Conservation (phyloP, 306 rosid species). For the Argentina anserina region DNA sequence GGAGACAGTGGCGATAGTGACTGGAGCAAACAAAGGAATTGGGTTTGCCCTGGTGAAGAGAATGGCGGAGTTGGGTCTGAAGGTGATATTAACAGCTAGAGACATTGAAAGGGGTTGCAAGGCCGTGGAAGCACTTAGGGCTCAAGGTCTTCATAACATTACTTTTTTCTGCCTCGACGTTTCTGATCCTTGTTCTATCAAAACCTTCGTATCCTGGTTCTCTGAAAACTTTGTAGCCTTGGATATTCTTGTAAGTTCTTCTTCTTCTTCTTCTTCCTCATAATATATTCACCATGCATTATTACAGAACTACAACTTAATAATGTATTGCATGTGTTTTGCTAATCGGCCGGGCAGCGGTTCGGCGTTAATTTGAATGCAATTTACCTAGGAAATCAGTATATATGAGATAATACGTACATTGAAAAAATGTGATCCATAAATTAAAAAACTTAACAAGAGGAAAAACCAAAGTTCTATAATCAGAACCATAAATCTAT, state of each 20-base stretch:
- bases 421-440: too few species aligned
- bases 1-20: constrained; percentile 75
- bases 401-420: too few species aligned
- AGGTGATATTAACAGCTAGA: constrained; percentile 68
- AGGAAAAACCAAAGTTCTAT: too few species aligned
- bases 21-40: constrained; percentile 85
- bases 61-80: constrained; percentile 59
- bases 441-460: too few species aligned
- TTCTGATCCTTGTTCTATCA: constrained; percentile 60
- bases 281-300: too few species aligned
- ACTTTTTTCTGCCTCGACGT: constrained; percentile 59
- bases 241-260: constrained; percentile 64
- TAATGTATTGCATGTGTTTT: not conserved
- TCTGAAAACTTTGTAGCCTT: constrained; percentile 39
- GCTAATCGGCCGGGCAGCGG: not conserved
- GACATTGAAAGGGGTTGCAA: constrained; percentile 48
- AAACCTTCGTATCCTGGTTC: constrained; percentile 52
- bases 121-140: constrained; percentile 40
- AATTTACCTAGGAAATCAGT: too few species aligned
- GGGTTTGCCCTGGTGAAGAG: constrained; percentile 72
- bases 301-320: too few species aligned
- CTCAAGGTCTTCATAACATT: constrained; percentile 38
- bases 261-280: too few species aligned
- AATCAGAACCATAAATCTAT: too few species aligned
- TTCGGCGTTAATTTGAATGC: too few species aligned